Conservation (phyloP, 129 eudicot species). For the Flaveria trinervia region DNA sequence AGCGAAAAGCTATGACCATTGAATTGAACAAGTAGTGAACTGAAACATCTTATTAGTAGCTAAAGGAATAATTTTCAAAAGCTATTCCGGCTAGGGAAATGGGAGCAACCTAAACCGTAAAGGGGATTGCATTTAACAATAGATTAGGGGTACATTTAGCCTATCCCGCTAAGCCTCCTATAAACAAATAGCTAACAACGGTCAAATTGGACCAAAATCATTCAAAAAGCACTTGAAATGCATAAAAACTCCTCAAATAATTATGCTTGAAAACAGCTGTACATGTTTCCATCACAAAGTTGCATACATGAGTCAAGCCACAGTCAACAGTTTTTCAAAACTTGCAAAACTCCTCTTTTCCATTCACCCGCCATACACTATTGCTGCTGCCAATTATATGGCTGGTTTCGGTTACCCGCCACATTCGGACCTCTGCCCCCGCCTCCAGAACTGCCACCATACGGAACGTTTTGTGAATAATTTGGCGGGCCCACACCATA, state of each 20-base stretch:
- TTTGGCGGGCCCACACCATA: constrained; percentile 61
- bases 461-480: constrained; percentile 56
- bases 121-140: too few relatives aligned
- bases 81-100: too few relatives aligned
- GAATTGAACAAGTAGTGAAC: too few relatives aligned
- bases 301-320: constrained; percentile 21
- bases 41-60: too few relatives aligned
- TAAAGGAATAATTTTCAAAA: too few relatives aligned
- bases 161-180: not conserved
- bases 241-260: not conserved
- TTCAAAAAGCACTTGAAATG: not conserved
- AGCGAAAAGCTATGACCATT: too few relatives aligned
- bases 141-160: too few relatives aligned
- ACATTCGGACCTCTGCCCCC: constrained; percentile 62
- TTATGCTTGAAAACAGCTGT: constrained; percentile 22
- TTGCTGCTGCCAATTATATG: constrained; percentile 66
- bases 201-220: not conserved
- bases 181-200: not conserved
- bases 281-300: constrained; percentile 24
- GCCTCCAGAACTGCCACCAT: constrained; percentile 49
- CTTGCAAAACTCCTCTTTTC: constrained; percentile 30
- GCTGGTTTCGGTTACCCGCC: constrained; percentile 61
- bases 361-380: constrained; percentile 24
- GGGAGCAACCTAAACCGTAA: too few relatives aligned
- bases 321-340: constrained; percentile 16